phyloP scores from a whole-genome alignment of 805 yeast genomes.

The Metschnikowia kunwiensis region DNA sequence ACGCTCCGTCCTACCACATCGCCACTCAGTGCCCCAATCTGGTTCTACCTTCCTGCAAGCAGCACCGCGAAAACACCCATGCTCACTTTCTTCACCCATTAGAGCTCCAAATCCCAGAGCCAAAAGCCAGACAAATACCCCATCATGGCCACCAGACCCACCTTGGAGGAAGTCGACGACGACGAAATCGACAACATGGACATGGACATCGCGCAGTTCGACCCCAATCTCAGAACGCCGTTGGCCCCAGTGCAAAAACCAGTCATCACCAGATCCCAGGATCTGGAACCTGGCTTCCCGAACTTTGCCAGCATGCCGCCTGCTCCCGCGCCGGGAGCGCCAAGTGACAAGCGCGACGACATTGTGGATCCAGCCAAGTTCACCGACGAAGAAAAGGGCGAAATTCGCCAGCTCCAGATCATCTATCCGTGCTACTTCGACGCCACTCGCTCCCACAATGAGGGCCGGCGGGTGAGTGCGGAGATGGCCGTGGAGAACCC shows the following conservation, averaged over 20 bases:
- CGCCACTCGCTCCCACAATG: constrained; percentile 61
- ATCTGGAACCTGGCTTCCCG: constrained; percentile 24
- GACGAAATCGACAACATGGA: constrained; percentile 90
- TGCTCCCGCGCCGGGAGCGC: background rate
- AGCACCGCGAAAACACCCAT: too few species aligned
- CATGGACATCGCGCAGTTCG: constrained; percentile 90
- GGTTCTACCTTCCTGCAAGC: too few species aligned
- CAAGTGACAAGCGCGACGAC: constrained; percentile 3
- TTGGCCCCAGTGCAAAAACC: constrained; percentile 65
- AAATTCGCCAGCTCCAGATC: constrained; percentile 66
- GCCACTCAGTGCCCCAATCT: too few species aligned
- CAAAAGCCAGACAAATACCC: too few species aligned
- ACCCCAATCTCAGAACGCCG: constrained; percentile 61
- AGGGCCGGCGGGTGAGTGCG: constrained; percentile 78
- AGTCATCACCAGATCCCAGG: constrained; percentile 59
- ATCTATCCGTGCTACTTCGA: constrained; percentile 94
- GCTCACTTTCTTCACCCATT: too few species aligned
- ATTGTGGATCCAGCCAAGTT: constrained; percentile 18
- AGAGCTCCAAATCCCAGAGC: too few species aligned
- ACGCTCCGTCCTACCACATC: too few species aligned
- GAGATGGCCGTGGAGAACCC: constrained; percentile 82
- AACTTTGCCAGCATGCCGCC: background rate
- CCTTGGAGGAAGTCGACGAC: constrained; percentile 72
- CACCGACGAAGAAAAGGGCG: constrained; percentile 45
- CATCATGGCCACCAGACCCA: constrained; percentile 51